These are phyloP conservation scores for Breynia disticha DNA, from an alignment of 441 rosid species.

Conservation along the genomic window DNA sequence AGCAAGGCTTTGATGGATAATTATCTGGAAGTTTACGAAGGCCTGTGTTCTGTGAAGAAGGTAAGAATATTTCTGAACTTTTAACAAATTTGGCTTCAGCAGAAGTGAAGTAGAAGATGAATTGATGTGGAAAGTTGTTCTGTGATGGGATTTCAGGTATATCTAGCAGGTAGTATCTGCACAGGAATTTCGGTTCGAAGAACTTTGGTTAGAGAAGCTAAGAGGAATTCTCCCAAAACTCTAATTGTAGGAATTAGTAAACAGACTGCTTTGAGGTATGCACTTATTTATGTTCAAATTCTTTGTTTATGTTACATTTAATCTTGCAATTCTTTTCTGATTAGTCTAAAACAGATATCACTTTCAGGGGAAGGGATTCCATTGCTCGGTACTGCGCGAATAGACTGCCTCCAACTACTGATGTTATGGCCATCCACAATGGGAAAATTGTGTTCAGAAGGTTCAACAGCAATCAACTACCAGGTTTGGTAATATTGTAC, in stretches of 20 bases:
- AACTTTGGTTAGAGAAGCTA: constrained; percentile 60
- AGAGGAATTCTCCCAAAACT: constrained; percentile 38
- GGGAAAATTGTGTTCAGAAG: constrained; percentile 64
- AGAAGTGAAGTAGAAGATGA: too few species aligned
- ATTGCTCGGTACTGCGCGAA: constrained; percentile 64
- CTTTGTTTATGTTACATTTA: background rate
- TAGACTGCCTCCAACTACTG: constrained; percentile 51
- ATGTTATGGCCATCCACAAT: constrained; percentile 64
- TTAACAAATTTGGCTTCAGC: too few species aligned
- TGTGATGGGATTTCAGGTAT: constrained; percentile 36
- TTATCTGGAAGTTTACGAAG: constrained; percentile 50
- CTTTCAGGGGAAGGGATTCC: constrained; percentile 41
- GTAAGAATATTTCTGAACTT: constrained; percentile 20
- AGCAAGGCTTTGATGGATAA: constrained; percentile 40
- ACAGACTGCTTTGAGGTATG: constrained; percentile 44
- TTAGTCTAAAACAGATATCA: constrained; percentile 29
- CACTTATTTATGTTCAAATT: constrained; percentile 5
- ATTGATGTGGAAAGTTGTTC: background rate
- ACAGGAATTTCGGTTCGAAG: constrained; percentile 47
- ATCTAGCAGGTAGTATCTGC: constrained; percentile 44
- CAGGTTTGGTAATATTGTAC: constrained; percentile 41
- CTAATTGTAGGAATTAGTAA: constrained; percentile 56
- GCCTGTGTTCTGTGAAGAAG: constrained; percentile 59
- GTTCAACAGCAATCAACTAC: constrained; percentile 42
- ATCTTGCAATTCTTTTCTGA: constrained; percentile 16